phyloP scores from a whole-genome alignment of 345 rosid species.

The Eucalyptus curtisii region DNA sequence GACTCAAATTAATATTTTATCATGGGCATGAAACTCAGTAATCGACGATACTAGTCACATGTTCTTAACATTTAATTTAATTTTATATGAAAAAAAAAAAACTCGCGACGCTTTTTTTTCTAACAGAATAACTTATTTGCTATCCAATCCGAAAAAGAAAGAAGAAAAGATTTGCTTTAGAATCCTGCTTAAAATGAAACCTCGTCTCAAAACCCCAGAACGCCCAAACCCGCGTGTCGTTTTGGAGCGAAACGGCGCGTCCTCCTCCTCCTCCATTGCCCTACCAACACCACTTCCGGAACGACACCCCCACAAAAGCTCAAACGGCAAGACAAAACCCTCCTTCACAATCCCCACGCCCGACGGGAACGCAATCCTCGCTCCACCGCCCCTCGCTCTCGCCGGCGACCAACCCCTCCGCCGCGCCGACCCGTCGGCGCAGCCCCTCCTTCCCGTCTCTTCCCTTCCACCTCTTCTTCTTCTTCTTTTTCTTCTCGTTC shows the following conservation, averaged over 20 bases:
- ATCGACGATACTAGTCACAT: fast-evolving
- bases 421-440: not conserved
- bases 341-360: not conserved
- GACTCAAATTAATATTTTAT: not conserved
- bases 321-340: not conserved
- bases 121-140: too few relatives aligned
- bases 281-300: not conserved
- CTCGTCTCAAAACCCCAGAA: too few relatives aligned
- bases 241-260: not conserved
- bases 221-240: too few relatives aligned
- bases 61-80: not conserved
- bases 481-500: not conserved
- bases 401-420: not conserved
- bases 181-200: too few relatives aligned
- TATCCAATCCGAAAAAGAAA: too few relatives aligned
- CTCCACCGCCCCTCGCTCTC: not conserved
- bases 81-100: not conserved
- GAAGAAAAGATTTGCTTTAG: too few relatives aligned
- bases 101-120: fast-evolving
- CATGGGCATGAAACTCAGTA: fast-evolving
- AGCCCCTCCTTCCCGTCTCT: not conserved
- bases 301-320: not conserved
- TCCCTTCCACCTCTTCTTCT: not conserved
- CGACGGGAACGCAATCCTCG: not conserved
- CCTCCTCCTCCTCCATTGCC: not conserved